Conservation (phyloP, 192 early-diverging fungal genomes). For the Entomortierella chlamydospora region DNA sequence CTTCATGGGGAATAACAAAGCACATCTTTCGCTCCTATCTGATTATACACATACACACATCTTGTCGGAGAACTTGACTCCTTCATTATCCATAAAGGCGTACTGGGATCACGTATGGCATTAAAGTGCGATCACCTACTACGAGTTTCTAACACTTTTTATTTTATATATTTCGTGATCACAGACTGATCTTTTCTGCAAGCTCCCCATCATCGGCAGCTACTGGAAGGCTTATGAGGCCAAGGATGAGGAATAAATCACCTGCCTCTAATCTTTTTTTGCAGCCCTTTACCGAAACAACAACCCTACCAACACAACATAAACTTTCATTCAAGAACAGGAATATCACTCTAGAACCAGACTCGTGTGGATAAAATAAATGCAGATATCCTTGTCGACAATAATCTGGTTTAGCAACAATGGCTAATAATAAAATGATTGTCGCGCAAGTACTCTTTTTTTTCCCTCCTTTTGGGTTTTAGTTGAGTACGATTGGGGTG, state of each 20-base stretch:
- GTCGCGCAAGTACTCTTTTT: not conserved
- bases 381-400: conserved; percentile 3
- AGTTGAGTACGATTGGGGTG: too few species aligned
- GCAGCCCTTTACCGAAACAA: not conserved
- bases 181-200: conserved; percentile 54
- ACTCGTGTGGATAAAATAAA: not conserved
- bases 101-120: too few species aligned
- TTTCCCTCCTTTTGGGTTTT: too few species aligned
- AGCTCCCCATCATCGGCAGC: conserved; percentile 49
- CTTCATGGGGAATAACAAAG: conserved; percentile 65
- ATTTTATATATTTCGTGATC: too few species aligned
- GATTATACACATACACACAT: conserved; percentile 49
- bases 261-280: not conserved
- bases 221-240: conserved; percentile 56
- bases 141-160: too few species aligned
- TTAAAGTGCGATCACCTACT: too few species aligned
- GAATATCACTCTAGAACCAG: not conserved
- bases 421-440: not conserved
- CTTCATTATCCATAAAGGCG: too few species aligned
- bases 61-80: too few species aligned
- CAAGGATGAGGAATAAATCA: conserved; percentile 56
- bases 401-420: not conserved
- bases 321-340: not conserved
- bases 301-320: not conserved
- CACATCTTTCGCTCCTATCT: conserved; percentile 93